Conservation (phyloP, 495 filamentous ascomycete genomes). For the Hyaloscypha hepaticicola region DNA sequence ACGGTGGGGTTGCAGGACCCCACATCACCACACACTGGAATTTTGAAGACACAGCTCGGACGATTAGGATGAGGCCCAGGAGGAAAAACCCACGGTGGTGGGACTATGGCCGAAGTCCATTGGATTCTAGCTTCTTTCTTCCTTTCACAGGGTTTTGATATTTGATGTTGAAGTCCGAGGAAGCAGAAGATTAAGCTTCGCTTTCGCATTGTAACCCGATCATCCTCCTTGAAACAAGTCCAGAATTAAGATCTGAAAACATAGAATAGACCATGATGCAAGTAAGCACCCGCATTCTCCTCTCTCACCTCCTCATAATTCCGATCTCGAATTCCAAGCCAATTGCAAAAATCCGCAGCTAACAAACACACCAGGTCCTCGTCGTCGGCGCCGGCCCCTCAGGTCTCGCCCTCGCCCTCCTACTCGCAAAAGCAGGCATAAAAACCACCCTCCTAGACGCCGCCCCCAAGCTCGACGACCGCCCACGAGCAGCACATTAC, state of each 20-base stretch:
- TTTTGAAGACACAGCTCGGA: too few relatives aligned
- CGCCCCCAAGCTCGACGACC: conserved; percentile 49
- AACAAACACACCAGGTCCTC: conserved; percentile 38
- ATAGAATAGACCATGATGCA: neutral
- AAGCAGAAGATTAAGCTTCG: too few relatives aligned
- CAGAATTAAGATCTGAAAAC: too few relatives aligned
- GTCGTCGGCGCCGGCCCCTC: conserved; percentile 58
- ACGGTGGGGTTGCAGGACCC: neutral
- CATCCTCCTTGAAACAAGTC: too few relatives aligned
- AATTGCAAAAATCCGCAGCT: neutral
- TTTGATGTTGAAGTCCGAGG: too few relatives aligned
- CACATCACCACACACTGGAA: too few relatives aligned
- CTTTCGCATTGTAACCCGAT: too few relatives aligned
- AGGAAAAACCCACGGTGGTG: too few relatives aligned
- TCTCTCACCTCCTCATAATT: neutral
- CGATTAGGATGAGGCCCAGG: too few relatives aligned
- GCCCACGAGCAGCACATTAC: conserved; percentile 56
- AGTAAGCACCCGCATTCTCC: neutral
- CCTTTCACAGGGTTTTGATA: too few relatives aligned
- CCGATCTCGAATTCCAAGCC: neutral
- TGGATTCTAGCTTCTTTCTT: too few relatives aligned
- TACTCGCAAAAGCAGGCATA: conserved; percentile 55
- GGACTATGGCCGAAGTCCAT: too few relatives aligned
- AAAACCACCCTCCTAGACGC: conserved; percentile 51
- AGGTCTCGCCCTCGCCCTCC: conserved; percentile 52